Conservation (phyloP, 129 eudicot species). For the Apium graveolens region DNA sequence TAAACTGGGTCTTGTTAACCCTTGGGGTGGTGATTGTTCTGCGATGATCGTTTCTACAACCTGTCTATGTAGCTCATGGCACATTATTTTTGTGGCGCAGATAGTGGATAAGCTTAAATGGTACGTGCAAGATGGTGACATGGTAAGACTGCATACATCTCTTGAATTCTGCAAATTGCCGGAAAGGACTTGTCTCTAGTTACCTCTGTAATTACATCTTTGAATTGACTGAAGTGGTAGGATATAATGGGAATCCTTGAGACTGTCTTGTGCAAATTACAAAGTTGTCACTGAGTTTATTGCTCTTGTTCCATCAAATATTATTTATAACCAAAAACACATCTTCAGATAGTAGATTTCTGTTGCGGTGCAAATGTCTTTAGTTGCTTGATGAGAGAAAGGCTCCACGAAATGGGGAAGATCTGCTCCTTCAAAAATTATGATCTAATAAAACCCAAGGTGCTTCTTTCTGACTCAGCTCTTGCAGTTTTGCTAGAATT, state of each 20-base stretch:
- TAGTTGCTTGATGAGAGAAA: conserved; percentile 45
- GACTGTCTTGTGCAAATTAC: too few relatives aligned
- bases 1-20: too few relatives aligned
- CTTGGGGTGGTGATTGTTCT: too few relatives aligned
- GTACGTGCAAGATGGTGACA: conserved; percentile 57
- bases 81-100: conserved; percentile 31
- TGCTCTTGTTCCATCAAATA: not conserved
- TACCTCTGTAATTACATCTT: too few relatives aligned
- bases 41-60: too few relatives aligned
- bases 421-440: conserved; percentile 41
- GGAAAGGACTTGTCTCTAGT: too few relatives aligned
- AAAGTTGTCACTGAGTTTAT: not conserved
- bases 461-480: conserved; percentile 16
- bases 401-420: conserved; percentile 43
- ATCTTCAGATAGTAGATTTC: conserved; percentile 50
- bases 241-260: too few relatives aligned
- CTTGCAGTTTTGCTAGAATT: not conserved
- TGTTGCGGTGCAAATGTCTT: conserved; percentile 62
- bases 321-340: not conserved
- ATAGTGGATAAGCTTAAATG: conserved; percentile 53
- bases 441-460: conserved; percentile 44
- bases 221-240: too few relatives aligned
- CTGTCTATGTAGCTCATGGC: not conserved
- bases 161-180: conserved; percentile 1
- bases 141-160: conserved; percentile 22